Evolutionary conservation across 139 green algal species (phyloP).

Genomic region (Pleodorina starrii): DNA sequence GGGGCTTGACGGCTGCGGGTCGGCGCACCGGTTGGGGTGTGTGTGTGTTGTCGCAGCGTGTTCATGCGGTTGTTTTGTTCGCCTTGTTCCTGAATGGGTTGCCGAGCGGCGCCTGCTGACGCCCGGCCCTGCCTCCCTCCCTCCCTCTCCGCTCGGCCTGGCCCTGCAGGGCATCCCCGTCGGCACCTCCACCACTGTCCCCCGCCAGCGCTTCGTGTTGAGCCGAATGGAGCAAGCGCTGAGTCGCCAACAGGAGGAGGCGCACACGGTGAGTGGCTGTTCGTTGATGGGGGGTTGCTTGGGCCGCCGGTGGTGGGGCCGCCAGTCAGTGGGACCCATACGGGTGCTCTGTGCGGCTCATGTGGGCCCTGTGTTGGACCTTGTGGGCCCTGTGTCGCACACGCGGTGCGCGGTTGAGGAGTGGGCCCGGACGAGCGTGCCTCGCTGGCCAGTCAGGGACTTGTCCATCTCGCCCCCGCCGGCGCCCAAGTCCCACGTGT

Average conservation of each 20-base stretch:
- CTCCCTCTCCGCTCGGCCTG: background rate
- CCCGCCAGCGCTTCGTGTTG: conserved; percentile 42
- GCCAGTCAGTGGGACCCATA: too few relatives aligned
- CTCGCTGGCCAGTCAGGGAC: too few relatives aligned
- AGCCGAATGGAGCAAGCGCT: conserved; percentile 33
- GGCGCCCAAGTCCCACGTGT: too few relatives aligned
- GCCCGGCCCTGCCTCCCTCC: background rate
- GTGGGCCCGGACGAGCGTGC: too few relatives aligned
- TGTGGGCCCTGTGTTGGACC: background rate
- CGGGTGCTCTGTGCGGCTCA: too few relatives aligned
- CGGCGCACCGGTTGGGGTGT: too few relatives aligned
- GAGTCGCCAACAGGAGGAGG: background rate
- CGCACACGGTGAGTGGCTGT: background rate
- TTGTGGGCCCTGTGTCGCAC: background rate
- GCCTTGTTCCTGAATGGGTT: too few relatives aligned
- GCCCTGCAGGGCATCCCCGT: conserved; percentile 20
- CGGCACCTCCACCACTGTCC: conserved; percentile 16
- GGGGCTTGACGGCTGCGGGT: too few relatives aligned
- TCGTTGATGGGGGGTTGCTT: background rate
- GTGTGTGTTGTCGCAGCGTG: too few relatives aligned
- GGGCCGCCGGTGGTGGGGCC: background rate
- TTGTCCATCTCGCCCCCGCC: too few relatives aligned
- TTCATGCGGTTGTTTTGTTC: too few relatives aligned
- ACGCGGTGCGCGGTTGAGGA: background rate
- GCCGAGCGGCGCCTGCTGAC: too few relatives aligned